phyloP scores from a whole-genome alignment of 441 rosid genomes.

The Gossypium trilobum region DNA sequence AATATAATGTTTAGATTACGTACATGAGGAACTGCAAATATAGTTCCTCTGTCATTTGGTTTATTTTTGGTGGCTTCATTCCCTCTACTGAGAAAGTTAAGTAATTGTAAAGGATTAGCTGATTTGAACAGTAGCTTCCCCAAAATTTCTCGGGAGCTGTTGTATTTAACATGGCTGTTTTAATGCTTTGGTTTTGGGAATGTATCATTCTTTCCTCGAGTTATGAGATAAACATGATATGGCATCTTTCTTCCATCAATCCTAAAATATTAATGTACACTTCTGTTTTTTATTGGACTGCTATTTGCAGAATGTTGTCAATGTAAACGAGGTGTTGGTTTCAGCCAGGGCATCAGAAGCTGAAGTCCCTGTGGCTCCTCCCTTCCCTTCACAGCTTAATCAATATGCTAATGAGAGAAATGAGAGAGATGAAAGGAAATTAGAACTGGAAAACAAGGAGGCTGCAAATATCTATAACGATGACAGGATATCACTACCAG shows the following conservation, averaged over 20 bases:
- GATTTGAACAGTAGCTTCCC: not conserved
- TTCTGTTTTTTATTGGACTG: not conserved
- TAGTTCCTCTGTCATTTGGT: not conserved
- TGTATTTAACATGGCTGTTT: not conserved
- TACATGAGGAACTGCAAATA: not conserved
- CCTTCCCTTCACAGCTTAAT: conserved; percentile 29
- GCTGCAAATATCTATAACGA: conserved; percentile 29
- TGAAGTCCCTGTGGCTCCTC: conserved; percentile 37
- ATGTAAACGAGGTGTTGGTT: conserved; percentile 41
- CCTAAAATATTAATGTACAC: not conserved
- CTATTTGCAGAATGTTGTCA: conserved; percentile 37
- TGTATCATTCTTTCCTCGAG: not conserved
- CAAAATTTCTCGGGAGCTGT: not conserved
- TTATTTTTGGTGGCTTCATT: not conserved
- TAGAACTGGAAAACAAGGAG: conserved; percentile 35
- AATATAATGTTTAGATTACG: not conserved
- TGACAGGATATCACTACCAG: conserved; percentile 27
- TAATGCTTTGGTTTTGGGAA: not conserved
- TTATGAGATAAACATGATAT: not conserved
- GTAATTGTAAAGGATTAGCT: not conserved
- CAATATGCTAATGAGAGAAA: conserved; percentile 22
- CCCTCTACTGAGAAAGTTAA: not conserved
- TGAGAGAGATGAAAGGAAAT: conserved; percentile 30
- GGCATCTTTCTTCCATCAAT: not conserved
- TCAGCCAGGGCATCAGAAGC: conserved; percentile 49